phyloP scores from a whole-genome alignment of 2,329 filamentous ascomycete genomes.

The Chaetomiaceae sp. region DNA sequence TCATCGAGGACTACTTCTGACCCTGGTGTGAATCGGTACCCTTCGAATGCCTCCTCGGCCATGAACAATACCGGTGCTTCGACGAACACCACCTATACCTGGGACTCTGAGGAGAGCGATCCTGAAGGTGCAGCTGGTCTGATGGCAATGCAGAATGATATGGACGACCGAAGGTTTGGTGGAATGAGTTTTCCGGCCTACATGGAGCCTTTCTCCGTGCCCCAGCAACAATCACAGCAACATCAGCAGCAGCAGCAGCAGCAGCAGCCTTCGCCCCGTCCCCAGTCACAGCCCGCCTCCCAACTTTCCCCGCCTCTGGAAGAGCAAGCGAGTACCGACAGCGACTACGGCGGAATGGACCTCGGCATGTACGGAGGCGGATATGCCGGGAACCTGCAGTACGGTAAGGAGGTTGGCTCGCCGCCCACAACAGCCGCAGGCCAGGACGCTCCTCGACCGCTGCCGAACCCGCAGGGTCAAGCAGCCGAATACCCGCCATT shows the following conservation, averaged over 20 bases:
- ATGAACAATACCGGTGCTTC: slow-evolving; percentile 37
- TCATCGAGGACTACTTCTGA: slow-evolving; percentile 39
- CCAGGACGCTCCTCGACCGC: slow-evolving; percentile 44
- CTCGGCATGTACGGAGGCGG: slow-evolving; percentile 71
- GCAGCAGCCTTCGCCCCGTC: slow-evolving; percentile 2
- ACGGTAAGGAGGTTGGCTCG: slow-evolving; percentile 46
- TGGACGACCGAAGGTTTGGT: slow-evolving; percentile 65
- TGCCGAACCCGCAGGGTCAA: slow-evolving; percentile 44
- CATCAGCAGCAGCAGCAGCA: neutral
- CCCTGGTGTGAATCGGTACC: slow-evolving; percentile 37
- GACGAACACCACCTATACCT: slow-evolving; percentile 35
- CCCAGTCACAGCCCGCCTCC: slow-evolving; percentile 29
- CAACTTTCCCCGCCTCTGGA: slow-evolving; percentile 46
- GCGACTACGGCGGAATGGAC: slow-evolving; percentile 69
- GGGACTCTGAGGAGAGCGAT: slow-evolving; percentile 71
- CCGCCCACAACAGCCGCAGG: slow-evolving; percentile 37
- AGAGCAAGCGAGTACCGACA: slow-evolving; percentile 59
- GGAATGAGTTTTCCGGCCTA: slow-evolving; percentile 48
- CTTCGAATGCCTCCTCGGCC: slow-evolving; percentile 39
- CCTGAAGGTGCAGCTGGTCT: slow-evolving; percentile 81
- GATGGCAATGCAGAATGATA: slow-evolving; percentile 75
- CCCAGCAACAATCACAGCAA: neutral
- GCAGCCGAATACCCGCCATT: slow-evolving; percentile 41
- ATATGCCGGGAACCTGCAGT: slow-evolving; percentile 51
- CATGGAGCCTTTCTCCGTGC: slow-evolving; percentile 34